Percentiles rank a stretch among this genome's conserved stretches.
These are phyloP conservation scores for Pyropia yezoensis DNA, from an alignment of 23 red algal species.

Conservation along the genomic window DNA sequence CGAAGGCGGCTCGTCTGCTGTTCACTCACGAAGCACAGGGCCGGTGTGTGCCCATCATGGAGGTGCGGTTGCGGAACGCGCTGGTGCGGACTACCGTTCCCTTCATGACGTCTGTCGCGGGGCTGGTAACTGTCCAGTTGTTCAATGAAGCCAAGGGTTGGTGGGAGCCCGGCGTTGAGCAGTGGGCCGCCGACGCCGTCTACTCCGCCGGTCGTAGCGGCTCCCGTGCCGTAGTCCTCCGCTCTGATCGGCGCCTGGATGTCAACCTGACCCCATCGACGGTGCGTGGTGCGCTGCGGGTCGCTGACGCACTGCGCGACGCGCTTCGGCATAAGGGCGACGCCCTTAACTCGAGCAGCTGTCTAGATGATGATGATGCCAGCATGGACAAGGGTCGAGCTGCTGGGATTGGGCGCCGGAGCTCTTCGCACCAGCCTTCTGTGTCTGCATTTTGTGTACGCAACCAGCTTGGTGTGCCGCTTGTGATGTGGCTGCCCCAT, in stretches of 20 bases:
- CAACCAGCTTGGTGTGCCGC: slow-evolving; percentile 64
- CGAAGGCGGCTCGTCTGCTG: slow-evolving; percentile 16
- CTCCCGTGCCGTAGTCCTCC: slow-evolving; percentile 37
- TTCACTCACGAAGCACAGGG: slow-evolving; percentile 53
- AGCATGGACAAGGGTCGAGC: not conserved
- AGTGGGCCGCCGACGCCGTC: slow-evolving; percentile 34
- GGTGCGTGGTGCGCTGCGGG: slow-evolving; percentile 11
- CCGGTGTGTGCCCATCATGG: slow-evolving; percentile 61
- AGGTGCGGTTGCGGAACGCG: slow-evolving; percentile 32
- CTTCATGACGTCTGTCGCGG: slow-evolving; percentile 21
- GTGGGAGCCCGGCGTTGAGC: slow-evolving; percentile 85
- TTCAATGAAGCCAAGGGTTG: slow-evolving; percentile 73
- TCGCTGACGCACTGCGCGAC: slow-evolving; percentile 22
- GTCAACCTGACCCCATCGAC: slow-evolving; percentile 65
- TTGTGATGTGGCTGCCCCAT: slow-evolving; percentile 37
- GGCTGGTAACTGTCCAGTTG: slow-evolving; percentile 48
- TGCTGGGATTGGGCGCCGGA: not conserved
- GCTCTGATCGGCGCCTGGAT: slow-evolving; percentile 41
- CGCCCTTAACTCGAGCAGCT: too few species aligned
- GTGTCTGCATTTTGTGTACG: slow-evolving; percentile 81
- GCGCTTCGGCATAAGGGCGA: slow-evolving; percentile 1
- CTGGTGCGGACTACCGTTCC: slow-evolving; percentile 22
- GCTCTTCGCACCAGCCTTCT: slow-evolving; percentile 31
- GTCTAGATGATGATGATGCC: slow-evolving; percentile 1
- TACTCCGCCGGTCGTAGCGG: slow-evolving; percentile 50